Conservation (phyloP, 208 protist species). For the Crithidia sp. region DNA sequence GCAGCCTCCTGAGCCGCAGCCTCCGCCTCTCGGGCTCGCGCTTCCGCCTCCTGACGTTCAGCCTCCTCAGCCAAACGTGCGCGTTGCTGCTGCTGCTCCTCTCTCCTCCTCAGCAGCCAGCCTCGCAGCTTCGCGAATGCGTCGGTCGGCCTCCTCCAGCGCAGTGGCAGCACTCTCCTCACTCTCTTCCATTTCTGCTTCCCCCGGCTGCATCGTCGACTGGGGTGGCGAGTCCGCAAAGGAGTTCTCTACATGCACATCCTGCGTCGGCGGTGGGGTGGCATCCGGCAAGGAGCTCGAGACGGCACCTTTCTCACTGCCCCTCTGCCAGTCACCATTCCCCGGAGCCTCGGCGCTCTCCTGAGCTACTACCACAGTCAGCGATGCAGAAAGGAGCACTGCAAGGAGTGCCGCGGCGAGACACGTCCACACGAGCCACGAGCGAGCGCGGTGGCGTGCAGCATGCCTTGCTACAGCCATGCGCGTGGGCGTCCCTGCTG, state of each 20-base stretch:
- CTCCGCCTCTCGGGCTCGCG: background rate
- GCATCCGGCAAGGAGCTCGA: background rate
- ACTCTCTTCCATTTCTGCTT: slow-evolving; percentile 1
- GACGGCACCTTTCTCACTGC: background rate
- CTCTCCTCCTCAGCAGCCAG: background rate
- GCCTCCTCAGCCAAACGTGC: background rate
- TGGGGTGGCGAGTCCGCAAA: too few relatives aligned
- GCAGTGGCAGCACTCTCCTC: background rate
- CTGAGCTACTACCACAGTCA: background rate
- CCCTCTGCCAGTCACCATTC: background rate
- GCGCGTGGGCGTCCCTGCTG: background rate
- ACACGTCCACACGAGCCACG: background rate
- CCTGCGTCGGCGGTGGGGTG: background rate
- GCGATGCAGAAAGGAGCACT: background rate
- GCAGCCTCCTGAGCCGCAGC: background rate
- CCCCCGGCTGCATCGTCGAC: background rate
- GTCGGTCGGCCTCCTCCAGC: background rate
- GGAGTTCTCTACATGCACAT: background rate
- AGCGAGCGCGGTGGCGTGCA: background rate
- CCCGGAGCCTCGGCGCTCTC: background rate
- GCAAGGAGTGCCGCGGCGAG: background rate
- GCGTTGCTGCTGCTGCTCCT: background rate
- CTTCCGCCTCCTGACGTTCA: background rate
- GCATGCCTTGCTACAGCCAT: background rate
- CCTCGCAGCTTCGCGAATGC: slow-evolving; percentile 1